These are phyloP conservation scores for Oryza meridionalis DNA, from an alignment of 176 grass and related monocot genomes.

Conservation along the genomic window DNA sequence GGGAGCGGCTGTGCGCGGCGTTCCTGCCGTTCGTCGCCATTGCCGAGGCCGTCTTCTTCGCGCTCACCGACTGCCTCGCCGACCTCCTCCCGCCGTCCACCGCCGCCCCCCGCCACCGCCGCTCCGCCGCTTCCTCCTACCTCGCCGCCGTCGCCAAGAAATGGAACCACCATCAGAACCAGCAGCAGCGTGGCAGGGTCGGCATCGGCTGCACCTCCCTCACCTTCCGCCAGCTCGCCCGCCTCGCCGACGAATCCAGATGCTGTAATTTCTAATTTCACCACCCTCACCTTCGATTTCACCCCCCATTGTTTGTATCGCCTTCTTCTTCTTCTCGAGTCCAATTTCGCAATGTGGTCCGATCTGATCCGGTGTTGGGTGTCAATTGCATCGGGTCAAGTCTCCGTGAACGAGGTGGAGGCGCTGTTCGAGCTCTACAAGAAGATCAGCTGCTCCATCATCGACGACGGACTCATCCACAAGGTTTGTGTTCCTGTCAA, in stretches of 20 bases:
- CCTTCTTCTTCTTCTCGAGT: background rate
- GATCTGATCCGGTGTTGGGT: slow-evolving; percentile 11
- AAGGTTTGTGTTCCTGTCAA: slow-evolving; percentile 54
- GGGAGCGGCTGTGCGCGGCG: slow-evolving; percentile 64
- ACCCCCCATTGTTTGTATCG: background rate
- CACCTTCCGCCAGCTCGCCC: slow-evolving; percentile 44
- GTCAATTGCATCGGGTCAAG: slow-evolving; percentile 22
- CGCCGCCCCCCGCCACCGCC: background rate
- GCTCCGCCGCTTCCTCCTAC: slow-evolving; percentile 2
- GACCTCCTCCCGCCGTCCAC: background rate
- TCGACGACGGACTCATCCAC: slow-evolving; percentile 83
- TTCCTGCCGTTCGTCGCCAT: slow-evolving; percentile 60
- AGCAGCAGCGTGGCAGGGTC: background rate
- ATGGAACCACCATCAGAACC: background rate
- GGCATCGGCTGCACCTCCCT: slow-evolving; percentile 1
- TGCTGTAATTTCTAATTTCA: slow-evolving; percentile 50
- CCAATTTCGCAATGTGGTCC: slow-evolving; percentile 20
- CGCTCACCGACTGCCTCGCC: slow-evolving; percentile 62
- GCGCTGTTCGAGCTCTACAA: slow-evolving; percentile 87
- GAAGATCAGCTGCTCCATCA: slow-evolving; percentile 80
- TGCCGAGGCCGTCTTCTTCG: slow-evolving; percentile 61
- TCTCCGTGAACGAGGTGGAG: slow-evolving; percentile 86
- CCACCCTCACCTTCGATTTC: no score
- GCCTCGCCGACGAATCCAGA: slow-evolving; percentile 68
- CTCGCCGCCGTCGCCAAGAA: slow-evolving; percentile 6